Evolutionary conservation across 768 basidiomycete species (phyloP).

Genomic region (Lentinula guzmanii): DNA sequence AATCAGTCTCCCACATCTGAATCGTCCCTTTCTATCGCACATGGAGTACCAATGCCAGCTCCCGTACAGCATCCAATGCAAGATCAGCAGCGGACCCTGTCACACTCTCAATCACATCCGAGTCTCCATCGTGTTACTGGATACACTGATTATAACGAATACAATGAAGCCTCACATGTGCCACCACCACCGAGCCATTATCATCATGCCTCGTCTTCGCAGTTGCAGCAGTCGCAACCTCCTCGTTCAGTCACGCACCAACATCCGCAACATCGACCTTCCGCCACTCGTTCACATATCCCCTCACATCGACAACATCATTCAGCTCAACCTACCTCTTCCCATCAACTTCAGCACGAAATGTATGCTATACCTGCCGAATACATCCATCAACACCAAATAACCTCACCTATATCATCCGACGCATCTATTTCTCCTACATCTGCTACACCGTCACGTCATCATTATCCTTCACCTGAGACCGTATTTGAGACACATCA

Average conservation of each 20-base stretch:
- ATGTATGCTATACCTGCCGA: slow-evolving; percentile 24
- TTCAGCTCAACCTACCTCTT: slow-evolving; percentile 8
- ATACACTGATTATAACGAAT: neutral
- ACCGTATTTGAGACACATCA: slow-evolving; percentile 5
- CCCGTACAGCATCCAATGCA: neutral
- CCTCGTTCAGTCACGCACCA: slow-evolving; percentile 5
- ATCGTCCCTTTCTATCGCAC: neutral
- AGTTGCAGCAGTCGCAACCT: neutral
- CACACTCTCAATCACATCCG: neutral
- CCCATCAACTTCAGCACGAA: slow-evolving; percentile 21
- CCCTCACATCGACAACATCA: slow-evolving; percentile 9
- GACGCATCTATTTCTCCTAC: slow-evolving; percentile 7
- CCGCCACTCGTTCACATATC: neutral
- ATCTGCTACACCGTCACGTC: slow-evolving; percentile 6
- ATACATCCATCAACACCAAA: slow-evolving; percentile 15
- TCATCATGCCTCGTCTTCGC: neutral
- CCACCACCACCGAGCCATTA: neutral
- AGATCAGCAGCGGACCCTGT: neutral
- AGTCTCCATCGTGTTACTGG: neutral
- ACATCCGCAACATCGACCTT: slow-evolving; percentile 5
- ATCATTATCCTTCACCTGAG: slow-evolving; percentile 2
- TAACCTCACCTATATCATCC: neutral
- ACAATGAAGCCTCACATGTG: neutral
- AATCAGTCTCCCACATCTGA: neutral
- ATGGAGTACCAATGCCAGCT: neutral